A percentile compares a stretch with the other conserved stretches of the same genome.
Conservation (phyloP, 805 yeast species). For the Metschnikowia lachancei region DNA sequence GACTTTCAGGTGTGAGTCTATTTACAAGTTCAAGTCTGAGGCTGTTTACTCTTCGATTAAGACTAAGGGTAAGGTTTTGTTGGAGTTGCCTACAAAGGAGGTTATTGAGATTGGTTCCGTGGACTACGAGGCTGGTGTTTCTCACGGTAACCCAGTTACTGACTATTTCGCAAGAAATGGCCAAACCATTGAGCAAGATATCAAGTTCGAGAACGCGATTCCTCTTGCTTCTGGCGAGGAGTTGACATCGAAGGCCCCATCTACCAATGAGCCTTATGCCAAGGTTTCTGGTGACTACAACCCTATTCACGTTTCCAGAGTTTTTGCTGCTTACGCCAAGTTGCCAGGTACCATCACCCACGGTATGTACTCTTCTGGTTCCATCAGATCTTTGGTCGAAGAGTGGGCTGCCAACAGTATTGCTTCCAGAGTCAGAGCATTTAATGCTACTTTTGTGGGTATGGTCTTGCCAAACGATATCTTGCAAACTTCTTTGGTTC, state of each 20-base stretch:
- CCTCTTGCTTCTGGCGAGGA: constrained; percentile 71
- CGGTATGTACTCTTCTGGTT: constrained; percentile 98
- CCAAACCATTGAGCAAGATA: constrained; percentile 89
- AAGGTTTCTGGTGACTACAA: constrained; percentile 97
- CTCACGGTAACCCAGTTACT: constrained; percentile 96
- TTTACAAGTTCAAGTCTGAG: constrained; percentile 75
- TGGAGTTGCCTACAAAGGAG: constrained; percentile 92
- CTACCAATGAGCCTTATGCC: constrained; percentile 94
- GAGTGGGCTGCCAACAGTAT: constrained; percentile 98
- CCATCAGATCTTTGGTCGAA: constrained; percentile 92
- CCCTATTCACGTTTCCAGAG: constrained; percentile 96
- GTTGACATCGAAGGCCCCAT: constrained; percentile 78
- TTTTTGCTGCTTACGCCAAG: constrained; percentile 87
- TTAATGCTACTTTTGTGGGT: constrained; percentile 85
- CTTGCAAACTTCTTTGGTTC: constrained; percentile 83
- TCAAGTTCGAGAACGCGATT: constrained; percentile 83
- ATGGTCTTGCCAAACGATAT: constrained; percentile 97
- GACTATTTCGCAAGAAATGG: constrained; percentile 93
- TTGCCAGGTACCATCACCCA: constrained; percentile 98
- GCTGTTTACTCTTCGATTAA: constrained; percentile 72
- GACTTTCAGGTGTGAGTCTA: constrained; percentile 86
- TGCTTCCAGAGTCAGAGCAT: constrained; percentile 93
- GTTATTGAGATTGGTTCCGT: constrained; percentile 78
- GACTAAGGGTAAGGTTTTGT: constrained; percentile 79
- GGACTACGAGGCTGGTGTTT: constrained; percentile 83